Conservation (phyloP, 257 asterid genomes). For the Solanum chaucha region DNA sequence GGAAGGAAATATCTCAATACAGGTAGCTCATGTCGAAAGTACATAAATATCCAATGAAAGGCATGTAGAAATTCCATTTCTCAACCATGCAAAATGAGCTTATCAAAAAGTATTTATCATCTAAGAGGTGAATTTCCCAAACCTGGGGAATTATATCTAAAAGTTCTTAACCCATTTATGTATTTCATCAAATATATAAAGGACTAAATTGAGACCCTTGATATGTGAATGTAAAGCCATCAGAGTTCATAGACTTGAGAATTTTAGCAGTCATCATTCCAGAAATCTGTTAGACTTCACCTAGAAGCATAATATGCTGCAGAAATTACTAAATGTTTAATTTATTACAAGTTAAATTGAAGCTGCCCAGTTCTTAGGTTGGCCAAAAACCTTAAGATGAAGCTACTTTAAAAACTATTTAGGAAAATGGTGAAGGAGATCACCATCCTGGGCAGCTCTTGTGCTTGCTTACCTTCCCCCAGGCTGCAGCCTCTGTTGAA, state of each 20-base stretch:
- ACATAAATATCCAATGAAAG: neutral
- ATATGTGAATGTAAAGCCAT: neutral
- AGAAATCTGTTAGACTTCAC: neutral
- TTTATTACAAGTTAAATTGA: neutral
- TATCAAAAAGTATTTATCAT: neutral
- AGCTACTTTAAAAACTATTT: neutral
- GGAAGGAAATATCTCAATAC: neutral
- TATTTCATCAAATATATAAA: neutral
- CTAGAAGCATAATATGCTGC: neutral
- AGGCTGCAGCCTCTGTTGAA: slow-evolving; percentile 69
- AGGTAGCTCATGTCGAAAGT: neutral
- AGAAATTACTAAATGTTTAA: neutral
- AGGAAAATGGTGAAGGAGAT: neutral
- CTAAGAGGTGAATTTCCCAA: neutral
- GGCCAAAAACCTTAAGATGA: neutral
- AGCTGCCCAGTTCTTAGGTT: neutral
- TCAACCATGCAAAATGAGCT: neutral
- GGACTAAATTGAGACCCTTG: neutral
- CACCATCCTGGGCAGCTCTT: neutral
- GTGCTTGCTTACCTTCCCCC: slow-evolving; percentile 44
- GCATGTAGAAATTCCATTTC: neutral
- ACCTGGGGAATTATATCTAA: neutral
- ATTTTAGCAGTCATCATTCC: neutral
- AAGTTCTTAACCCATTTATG: neutral
- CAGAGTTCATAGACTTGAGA: neutral